A percentile compares a stretch with the other conserved stretches of the same genome.
Evolutionary conservation across 345 rosid species (phyloP).

Genomic region (Erucastrum elatum): DNA sequence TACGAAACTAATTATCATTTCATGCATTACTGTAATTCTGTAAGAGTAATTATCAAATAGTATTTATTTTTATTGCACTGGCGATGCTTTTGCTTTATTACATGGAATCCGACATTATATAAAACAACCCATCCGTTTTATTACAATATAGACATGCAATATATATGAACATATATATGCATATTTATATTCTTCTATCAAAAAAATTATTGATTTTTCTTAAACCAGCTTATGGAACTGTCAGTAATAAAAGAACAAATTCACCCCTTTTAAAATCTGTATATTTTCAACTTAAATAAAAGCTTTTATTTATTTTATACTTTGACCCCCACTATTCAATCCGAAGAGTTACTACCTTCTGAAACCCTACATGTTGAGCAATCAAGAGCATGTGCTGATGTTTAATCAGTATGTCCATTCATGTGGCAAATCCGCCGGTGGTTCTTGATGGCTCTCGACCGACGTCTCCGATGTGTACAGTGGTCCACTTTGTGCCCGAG

Average conservation of each 20-base stretch:
- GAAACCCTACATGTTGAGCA: conserved; percentile 19
- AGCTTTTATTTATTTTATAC: background rate
- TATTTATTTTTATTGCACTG: conserved; percentile 12
- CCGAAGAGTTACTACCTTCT: conserved; percentile 31
- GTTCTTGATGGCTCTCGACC: conserved; percentile 47
- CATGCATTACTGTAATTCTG: background rate
- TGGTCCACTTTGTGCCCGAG: conserved; percentile 42
- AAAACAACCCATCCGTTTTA: conserved; percentile 20
- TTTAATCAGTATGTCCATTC: conserved; percentile 74
- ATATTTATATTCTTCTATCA: conserved; percentile 30
- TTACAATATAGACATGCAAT: background rate
- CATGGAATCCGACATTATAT: conserved; percentile 25
- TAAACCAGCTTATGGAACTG: conserved; percentile 17
- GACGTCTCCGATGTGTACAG: conserved; percentile 41
- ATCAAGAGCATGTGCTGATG: conserved; percentile 23
- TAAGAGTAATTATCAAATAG: conserved; percentile 1
- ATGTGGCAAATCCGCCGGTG: conserved; percentile 53
- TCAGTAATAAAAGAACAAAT: conserved; percentile 26
- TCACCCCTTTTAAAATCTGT: conserved; percentile 16
- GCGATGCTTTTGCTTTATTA: conserved; percentile 24
- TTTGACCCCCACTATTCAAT: conserved; percentile 26
- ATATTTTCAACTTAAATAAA: conserved; percentile 11
- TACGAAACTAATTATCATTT: background rate
- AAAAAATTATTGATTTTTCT: conserved; percentile 29
- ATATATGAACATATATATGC: conserved; percentile 14